These are phyloP conservation scores for Pisolithus tinctorius DNA, from an alignment of 768 basidiomycete genomes.

Conservation along the genomic window DNA sequence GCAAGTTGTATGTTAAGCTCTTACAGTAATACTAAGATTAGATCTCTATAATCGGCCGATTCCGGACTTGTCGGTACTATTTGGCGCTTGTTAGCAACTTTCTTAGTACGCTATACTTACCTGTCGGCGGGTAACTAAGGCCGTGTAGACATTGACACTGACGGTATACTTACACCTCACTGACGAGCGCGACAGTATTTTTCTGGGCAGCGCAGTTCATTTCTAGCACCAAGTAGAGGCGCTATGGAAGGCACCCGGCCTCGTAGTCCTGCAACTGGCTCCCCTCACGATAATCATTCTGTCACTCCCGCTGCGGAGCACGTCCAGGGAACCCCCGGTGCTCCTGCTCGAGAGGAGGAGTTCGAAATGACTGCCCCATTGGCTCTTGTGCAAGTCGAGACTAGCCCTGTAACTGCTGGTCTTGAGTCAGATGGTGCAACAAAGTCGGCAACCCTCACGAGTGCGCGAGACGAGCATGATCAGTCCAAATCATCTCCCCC, in stretches of 20 bases:
- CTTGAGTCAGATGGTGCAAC: too few species aligned
- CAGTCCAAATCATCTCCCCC: neutral
- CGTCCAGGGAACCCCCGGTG: constrained; percentile 1
- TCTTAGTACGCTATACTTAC: too few species aligned
- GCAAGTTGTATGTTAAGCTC: too few species aligned
- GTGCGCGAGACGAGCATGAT: neutral
- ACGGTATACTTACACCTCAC: neutral
- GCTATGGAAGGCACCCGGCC: constrained; percentile 11
- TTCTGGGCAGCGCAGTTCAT: neutral
- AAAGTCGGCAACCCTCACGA: neutral
- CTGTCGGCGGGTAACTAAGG: too few species aligned
- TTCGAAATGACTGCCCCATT: neutral
- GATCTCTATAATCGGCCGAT: too few species aligned
- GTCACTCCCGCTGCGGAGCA: constrained; percentile 8
- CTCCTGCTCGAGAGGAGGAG: constrained; percentile 1
- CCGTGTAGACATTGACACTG: too few species aligned
- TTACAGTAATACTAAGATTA: too few species aligned
- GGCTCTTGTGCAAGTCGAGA: neutral
- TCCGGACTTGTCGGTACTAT: too few species aligned
- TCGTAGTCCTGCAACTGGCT: neutral
- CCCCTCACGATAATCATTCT: constrained; percentile 1
- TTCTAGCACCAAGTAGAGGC: neutral
- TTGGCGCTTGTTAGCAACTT: too few species aligned
- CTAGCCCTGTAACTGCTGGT: neutral
- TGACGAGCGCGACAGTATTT: neutral